Evolutionary conservation across 140 eudicot species (phyloP).

Genomic region (Bidens hawaiensis): DNA sequence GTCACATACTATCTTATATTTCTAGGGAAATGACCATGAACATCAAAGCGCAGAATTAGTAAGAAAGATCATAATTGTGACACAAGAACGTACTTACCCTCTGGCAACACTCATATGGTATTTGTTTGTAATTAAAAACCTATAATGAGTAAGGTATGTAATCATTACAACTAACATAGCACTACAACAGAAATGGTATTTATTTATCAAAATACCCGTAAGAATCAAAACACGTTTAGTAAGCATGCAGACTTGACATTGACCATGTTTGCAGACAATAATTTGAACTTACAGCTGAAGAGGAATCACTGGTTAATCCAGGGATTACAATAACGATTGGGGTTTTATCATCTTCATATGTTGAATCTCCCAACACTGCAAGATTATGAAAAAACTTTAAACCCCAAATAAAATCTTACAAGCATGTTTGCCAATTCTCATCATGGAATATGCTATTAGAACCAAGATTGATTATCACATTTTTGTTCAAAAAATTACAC

Average conservation of each 20-base stretch:
- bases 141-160: background rate
- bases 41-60: too few relatives aligned
- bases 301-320: slow-evolving; percentile 92
- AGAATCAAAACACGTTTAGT: slow-evolving; percentile 10
- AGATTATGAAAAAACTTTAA: slow-evolving; percentile 1
- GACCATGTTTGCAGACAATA: background rate
- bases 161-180: background rate
- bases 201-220: background rate
- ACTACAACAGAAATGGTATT: background rate
- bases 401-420: background rate
- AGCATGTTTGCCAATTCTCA: slow-evolving; percentile 1
- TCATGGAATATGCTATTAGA: background rate
- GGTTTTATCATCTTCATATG: slow-evolving; percentile 46
- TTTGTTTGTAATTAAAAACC: too few relatives aligned
- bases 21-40: background rate
- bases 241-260: background rate
- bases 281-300: slow-evolving; percentile 66
- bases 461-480: background rate
- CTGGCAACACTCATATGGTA: too few relatives aligned
- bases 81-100: too few relatives aligned
- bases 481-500: background rate
- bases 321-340: slow-evolving; percentile 83
- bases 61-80: too few relatives aligned
- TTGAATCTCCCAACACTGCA: slow-evolving; percentile 55
- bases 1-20: background rate